Conservation (phyloP, 495 filamentous ascomycete species). For the Hypoxylon trugodes region DNA sequence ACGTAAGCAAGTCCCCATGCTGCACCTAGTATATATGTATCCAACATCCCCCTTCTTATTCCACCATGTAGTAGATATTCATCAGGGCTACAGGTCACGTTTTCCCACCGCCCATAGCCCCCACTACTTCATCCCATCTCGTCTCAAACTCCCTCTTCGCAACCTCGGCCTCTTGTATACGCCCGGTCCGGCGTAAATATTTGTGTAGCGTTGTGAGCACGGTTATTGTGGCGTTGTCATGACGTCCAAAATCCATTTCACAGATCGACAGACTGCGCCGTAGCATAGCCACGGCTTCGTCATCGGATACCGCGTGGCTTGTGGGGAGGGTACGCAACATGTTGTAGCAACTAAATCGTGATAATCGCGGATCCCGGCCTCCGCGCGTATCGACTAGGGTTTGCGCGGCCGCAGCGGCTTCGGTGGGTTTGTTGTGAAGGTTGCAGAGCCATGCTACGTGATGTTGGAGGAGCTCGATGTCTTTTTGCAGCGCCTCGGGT, state of each 20-base stretch:
- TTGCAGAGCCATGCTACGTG: conserved; percentile 25
- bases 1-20: not conserved
- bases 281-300: conserved; percentile 18
- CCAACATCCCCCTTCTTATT: conserved; percentile 6
- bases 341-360: conserved; percentile 31
- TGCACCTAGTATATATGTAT: not conserved
- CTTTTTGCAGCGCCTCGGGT: not conserved
- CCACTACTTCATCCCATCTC: conserved; percentile 22
- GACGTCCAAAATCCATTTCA: conserved; percentile 24
- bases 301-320: conserved; percentile 1
- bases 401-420: conserved; percentile 5
- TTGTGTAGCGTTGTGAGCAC: conserved; percentile 18
- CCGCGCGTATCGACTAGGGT: conserved; percentile 3
- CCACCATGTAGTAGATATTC: conserved; percentile 38
- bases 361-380: conserved; percentile 16
- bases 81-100: conserved; percentile 33
- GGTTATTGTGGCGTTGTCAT: conserved; percentile 31
- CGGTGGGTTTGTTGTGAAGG: conserved; percentile 27
- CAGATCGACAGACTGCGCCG: conserved; percentile 11
- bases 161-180: conserved; percentile 1
- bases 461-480: conserved; percentile 13
- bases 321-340: conserved; percentile 31
- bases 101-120: not conserved
- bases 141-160: conserved; percentile 22
- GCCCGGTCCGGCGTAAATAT: conserved; percentile 4